phyloP scores from a whole-genome alignment of 2,329 filamentous ascomycete species.

The Penicillium palitans region DNA sequence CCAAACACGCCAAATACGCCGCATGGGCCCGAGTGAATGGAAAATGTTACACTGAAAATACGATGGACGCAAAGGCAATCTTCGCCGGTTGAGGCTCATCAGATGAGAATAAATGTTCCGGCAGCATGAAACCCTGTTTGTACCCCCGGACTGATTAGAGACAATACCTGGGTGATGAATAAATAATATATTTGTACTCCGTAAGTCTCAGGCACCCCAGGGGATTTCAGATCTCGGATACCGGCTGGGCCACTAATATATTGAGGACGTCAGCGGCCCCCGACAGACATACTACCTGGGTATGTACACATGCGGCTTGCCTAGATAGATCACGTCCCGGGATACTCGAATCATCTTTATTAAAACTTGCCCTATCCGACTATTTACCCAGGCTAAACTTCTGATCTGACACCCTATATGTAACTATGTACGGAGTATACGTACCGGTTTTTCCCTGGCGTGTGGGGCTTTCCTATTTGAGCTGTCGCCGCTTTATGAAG shows the following conservation, averaged over 20 bases:
- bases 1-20: slow-evolving; percentile 1
- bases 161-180: neutral
- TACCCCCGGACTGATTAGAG: neutral
- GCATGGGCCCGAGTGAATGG: neutral
- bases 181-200: neutral
- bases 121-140: neutral
- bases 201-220: neutral
- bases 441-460: too few relatives aligned
- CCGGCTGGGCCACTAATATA: neutral
- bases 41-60: neutral
- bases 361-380: neutral
- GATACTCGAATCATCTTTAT: neutral
- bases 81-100: neutral
- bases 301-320: neutral
- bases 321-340: neutral
- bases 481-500: too few relatives aligned
- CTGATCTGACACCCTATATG: neutral
- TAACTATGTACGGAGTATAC: too few relatives aligned
- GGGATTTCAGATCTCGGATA: neutral
- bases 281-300: neutral
- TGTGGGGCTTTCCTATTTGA: neutral
- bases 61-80: neutral
- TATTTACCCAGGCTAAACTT: neutral
- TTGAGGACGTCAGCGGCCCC: neutral
- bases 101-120: neutral